Percentiles rank a stretch among this genome's conserved stretches.
phyloP scores from a whole-genome alignment of 1,139 yeast species.

The Diutina ranongensis region DNA sequence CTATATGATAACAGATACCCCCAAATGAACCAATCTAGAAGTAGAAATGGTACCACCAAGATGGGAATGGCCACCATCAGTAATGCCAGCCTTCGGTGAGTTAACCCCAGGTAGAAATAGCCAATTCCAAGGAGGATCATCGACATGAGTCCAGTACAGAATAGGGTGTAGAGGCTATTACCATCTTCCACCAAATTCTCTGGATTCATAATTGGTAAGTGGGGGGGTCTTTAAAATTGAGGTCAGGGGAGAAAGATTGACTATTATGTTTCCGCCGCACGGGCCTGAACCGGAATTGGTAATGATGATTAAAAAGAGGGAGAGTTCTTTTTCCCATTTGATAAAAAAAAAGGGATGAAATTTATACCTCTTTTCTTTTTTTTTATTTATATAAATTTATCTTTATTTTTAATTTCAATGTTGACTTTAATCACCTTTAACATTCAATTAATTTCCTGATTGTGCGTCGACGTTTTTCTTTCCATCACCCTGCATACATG shows the following conservation, averaged over 20 bases:
- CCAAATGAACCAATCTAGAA: slow-evolving; percentile 48
- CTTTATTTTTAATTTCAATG: too few species aligned
- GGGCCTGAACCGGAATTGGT: neutral
- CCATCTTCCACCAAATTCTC: neutral
- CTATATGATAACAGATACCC: slow-evolving; percentile 45
- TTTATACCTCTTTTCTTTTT: too few species aligned
- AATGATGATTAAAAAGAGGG: too few species aligned
- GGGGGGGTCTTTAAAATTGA: too few species aligned
- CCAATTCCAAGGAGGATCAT: slow-evolving; percentile 32
- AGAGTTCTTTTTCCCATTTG: too few species aligned
- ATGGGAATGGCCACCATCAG: slow-evolving; percentile 42
- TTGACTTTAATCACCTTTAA: too few species aligned
- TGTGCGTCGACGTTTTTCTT: too few species aligned
- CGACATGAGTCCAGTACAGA: slow-evolving; percentile 24
- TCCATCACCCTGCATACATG: too few species aligned
- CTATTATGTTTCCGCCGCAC: neutral
- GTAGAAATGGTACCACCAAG: slow-evolving; percentile 27
- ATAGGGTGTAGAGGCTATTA: slow-evolving; percentile 20
- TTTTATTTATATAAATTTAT: too few species aligned
- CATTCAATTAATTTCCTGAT: too few species aligned
- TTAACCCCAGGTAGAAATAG: slow-evolving; percentile 47
- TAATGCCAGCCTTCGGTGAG: slow-evolving; percentile 44
- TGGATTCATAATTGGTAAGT: neutral
- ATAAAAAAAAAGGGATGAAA: too few species aligned
- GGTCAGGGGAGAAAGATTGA: too few species aligned